These are phyloP conservation scores for Achaetomium macrosporum DNA, from an alignment of 2,329 filamentous ascomycete species.

Conservation along the genomic window DNA sequence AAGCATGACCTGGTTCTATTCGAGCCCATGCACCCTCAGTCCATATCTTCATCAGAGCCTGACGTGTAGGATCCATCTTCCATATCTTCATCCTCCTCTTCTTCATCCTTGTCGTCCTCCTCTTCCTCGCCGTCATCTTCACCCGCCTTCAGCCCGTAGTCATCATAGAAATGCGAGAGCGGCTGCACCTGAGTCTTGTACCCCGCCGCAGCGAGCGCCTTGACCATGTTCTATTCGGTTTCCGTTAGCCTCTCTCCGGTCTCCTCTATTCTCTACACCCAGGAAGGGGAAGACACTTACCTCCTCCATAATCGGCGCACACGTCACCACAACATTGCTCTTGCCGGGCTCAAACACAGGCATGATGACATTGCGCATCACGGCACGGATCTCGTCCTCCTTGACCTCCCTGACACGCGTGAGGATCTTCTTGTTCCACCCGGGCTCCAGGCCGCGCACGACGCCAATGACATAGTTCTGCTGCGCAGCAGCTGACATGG, in stretches of 20 bases:
- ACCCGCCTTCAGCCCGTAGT: slow-evolving; percentile 70
- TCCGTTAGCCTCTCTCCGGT: slow-evolving; percentile 21
- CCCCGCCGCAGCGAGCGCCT: slow-evolving; percentile 66
- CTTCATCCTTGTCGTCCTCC: slow-evolving; percentile 54
- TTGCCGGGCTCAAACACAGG: slow-evolving; percentile 74
- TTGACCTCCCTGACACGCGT: slow-evolving; percentile 70
- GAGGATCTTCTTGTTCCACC: slow-evolving; percentile 73
- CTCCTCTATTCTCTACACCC: background rate
- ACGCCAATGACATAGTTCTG: slow-evolving; percentile 80
- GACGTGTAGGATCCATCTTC: background rate
- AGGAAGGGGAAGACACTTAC: slow-evolving; percentile 46
- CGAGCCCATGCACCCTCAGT: background rate
- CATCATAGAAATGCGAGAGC: slow-evolving; percentile 77
- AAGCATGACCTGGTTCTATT: background rate
- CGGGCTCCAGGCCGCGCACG: slow-evolving; percentile 65
- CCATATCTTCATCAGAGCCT: slow-evolving; percentile 4
- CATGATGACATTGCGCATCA: slow-evolving; percentile 68
- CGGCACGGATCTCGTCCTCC: slow-evolving; percentile 68
- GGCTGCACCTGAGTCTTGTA: slow-evolving; percentile 73
- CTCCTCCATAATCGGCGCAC: slow-evolving; percentile 77
- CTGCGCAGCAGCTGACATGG: slow-evolving; percentile 73
- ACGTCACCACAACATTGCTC: slow-evolving; percentile 83
- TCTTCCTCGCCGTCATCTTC: slow-evolving; percentile 54
- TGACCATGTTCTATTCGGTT: slow-evolving; percentile 59
- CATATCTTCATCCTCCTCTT: slow-evolving; percentile 35